Conservation (phyloP, 768 basidiomycete genomes). For the Macrolepiota fuliginosa region DNA sequence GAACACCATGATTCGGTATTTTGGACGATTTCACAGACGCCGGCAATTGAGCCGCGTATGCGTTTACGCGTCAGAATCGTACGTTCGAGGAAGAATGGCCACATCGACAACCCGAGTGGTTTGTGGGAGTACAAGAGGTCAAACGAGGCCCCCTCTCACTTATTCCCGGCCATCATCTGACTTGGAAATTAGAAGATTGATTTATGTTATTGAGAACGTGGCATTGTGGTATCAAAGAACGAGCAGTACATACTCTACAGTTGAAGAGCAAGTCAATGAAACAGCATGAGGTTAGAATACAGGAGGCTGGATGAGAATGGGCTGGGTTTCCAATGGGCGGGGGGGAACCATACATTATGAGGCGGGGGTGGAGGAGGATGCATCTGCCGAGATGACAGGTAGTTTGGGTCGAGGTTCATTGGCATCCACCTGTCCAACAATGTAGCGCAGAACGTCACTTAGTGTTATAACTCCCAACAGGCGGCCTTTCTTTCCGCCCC, state of each 20-base stretch:
- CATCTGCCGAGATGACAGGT: neutral
- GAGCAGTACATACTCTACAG: neutral
- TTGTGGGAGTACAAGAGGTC: neutral
- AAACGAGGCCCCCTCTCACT: neutral
- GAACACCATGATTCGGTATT: neutral
- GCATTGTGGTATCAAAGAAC: neutral
- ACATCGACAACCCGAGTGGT: conserved; percentile 18
- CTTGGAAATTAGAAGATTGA: neutral
- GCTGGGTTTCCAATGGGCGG: neutral
- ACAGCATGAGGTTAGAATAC: neutral
- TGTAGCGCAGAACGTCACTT: conserved; percentile 83
- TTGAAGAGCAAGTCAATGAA: neutral
- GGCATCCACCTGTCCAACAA: conserved; percentile 66
- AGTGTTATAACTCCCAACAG: conserved; percentile 86
- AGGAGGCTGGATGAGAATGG: neutral
- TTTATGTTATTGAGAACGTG: neutral
- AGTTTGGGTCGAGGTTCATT: conserved; percentile 25
- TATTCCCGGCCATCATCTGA: neutral
- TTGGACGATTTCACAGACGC: conserved; percentile 6
- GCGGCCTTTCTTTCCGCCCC: conserved; percentile 79
- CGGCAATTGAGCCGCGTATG: conserved; percentile 14
- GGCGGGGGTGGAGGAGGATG: neutral
- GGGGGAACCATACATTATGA: neutral
- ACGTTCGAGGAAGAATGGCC: conserved; percentile 30
- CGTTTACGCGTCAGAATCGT: conserved; percentile 22